Percentiles rank a stretch among this genome's conserved stretches.
Conservation (phyloP, 2,329 filamentous ascomycete species). For the Pseudogymnoascus sp. region DNA sequence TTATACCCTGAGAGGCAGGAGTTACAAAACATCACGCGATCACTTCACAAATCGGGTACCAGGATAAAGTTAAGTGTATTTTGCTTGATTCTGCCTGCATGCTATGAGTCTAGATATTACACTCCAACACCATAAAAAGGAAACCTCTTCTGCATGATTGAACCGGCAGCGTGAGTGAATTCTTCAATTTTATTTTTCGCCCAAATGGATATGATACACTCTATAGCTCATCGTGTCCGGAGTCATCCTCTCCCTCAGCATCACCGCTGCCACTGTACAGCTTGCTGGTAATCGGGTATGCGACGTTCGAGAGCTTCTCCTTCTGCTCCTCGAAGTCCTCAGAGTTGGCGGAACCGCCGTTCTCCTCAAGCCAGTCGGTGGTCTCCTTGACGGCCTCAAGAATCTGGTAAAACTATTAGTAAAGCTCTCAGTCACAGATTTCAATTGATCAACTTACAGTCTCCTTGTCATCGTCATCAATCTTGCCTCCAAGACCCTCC, state of each 20-base stretch:
- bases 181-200: constrained; percentile 9
- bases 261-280: constrained; percentile 65
- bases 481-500: constrained; percentile 95
- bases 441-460: constrained; percentile 47
- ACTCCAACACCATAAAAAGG: neutral
- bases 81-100: constrained; percentile 9
- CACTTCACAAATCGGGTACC: neutral
- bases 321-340: constrained; percentile 99
- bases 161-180: neutral
- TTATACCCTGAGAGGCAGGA: neutral
- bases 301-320: constrained; percentile 94
- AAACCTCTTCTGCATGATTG: constrained; percentile 1
- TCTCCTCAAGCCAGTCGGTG: constrained; percentile 94
- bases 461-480: constrained; percentile 98
- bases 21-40: neutral
- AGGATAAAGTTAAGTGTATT: constrained; percentile 7
- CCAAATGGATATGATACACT: constrained; percentile 15
- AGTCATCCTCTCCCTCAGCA: constrained; percentile 57
- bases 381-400: constrained; percentile 95
- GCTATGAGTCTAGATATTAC: constrained; percentile 8
- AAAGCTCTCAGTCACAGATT: constrained; percentile 13
- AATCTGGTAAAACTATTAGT: constrained; percentile 46
- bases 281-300: constrained; percentile 99
- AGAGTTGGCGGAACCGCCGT: constrained; percentile 70
- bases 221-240: constrained; percentile 81